Evolutionary conservation across 306 rosid species (phyloP), one percentile per base, ranked within the genome.

Genomic region (Biancaea sappan): DNA sequence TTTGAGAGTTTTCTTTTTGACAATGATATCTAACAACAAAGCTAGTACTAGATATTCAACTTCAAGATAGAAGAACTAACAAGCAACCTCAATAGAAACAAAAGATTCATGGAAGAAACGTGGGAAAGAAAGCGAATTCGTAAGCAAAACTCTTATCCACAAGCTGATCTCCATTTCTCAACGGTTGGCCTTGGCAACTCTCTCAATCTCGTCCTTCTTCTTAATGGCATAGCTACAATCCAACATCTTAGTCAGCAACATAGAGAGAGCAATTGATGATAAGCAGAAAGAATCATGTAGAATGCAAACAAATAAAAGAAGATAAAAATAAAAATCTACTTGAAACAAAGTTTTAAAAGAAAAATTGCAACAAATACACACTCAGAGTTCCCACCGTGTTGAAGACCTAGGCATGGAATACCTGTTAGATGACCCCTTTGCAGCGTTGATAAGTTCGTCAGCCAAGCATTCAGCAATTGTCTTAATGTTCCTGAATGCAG

Each of bases 151-250:
- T 63, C 73, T 68, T 57, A 18, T 50, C 64, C 4, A 46, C 5
- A 6, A 2, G 70, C 66, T 32, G 40, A 51, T 18, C 32, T 26
- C 5, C 77, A 11, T 51, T 15, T 44, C 73, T 86, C 60, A 86
- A 72, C 87, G 90, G 71, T 86, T 86, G 56, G 90, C 90, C 84
- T 86, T 83, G 24, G 87, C 86, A 62, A 81, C 90, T 43, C 90
- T 77, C 75, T 86, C 90, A 7, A 83, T 83, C 77, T 86, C 90
- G 37, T 86, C 87, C 75, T 83, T 86, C 82, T 83, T 86, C 84
- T 83, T 86, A 52, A 83, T 86, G 15, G 87, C 90, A 75, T 86
- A 86, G 72, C 90, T 86, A 73, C 6, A 68, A 31, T 13, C 4
- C 50, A 51, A 38, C 4, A 56, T 38, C 66, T 2, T 14, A 46